Conservation (phyloP, 1,284 basidiomycete genomes). For the Testicularia cyperi region DNA sequence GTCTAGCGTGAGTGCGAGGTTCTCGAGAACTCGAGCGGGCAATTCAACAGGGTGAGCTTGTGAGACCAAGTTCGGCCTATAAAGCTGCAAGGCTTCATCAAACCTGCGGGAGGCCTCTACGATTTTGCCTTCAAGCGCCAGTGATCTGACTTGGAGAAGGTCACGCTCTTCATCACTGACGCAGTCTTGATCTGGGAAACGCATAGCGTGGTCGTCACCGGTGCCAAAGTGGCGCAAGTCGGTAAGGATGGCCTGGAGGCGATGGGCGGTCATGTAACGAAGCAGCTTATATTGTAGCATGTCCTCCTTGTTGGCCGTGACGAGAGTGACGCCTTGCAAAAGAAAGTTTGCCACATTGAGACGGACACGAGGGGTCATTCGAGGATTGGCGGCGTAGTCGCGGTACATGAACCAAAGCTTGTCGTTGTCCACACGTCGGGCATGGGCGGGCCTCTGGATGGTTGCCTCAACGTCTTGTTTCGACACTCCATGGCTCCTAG, state of each 20-base stretch:
- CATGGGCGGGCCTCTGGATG: too few species aligned
- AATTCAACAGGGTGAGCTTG: too few species aligned
- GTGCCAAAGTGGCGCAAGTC: too few species aligned
- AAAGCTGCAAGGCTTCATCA: neutral
- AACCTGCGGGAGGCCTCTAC: neutral
- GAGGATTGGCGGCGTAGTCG: constrained; percentile 12
- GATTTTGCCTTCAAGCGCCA: neutral
- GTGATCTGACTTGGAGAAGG: neutral
- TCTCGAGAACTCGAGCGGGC: too few species aligned
- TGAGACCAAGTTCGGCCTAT: too few species aligned
- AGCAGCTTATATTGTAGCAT: constrained; percentile 7
- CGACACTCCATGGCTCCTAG: too few species aligned
- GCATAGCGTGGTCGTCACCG: neutral
- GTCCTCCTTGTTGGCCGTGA: constrained; percentile 9
- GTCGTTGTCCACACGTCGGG: too few species aligned
- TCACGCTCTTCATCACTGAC: too few species aligned
- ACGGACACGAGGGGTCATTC: constrained; percentile 2
- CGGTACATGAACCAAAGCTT: constrained; percentile 13
- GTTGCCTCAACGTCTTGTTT: neutral
- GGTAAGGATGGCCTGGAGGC: constrained; percentile 20
- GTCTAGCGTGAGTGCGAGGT: constrained; percentile 6
- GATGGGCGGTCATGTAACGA: constrained; percentile 11
- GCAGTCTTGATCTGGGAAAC: too few species aligned
- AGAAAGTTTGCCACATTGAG: constrained; percentile 7
- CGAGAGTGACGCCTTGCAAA: neutral